Percentiles rank a stretch among this genome's conserved stretches.
Conservation (phyloP, 495 filamentous ascomycete genomes). For the Talaromyces nanjingensis region DNA sequence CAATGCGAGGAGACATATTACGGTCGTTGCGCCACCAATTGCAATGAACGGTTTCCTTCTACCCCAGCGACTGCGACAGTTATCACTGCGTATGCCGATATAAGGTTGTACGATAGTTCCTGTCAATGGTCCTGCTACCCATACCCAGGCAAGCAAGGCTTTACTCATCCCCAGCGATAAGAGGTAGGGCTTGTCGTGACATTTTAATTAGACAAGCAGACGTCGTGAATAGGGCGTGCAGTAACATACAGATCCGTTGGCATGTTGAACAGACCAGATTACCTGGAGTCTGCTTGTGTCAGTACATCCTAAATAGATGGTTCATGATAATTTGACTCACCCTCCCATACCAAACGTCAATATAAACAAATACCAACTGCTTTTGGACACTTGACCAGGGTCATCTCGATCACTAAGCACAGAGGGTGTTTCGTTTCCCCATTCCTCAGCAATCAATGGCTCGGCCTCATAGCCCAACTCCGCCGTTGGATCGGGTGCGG, state of each 20-base stretch:
- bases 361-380: slow-evolving; percentile 72
- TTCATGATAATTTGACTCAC: slow-evolving; percentile 28
- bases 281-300: slow-evolving; percentile 59
- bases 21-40: slow-evolving; percentile 53
- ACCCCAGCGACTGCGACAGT: slow-evolving; percentile 71
- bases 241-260: slow-evolving; percentile 63
- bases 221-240: not conserved
- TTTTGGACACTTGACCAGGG: slow-evolving; percentile 50
- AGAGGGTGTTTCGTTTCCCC: slow-evolving; percentile 9
- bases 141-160: slow-evolving; percentile 84
- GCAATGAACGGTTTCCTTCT: slow-evolving; percentile 87
- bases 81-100: slow-evolving; percentile 83
- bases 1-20: not conserved
- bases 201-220: not conserved
- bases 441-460: slow-evolving; percentile 14
- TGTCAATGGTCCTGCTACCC: slow-evolving; percentile 85
- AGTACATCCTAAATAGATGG: not conserved
- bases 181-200: slow-evolving; percentile 45
- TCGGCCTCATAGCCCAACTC: slow-evolving; percentile 11
- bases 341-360: slow-evolving; percentile 77
- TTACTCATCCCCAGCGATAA: slow-evolving; percentile 83
- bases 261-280: slow-evolving; percentile 88
- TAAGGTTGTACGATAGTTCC: slow-evolving; percentile 89
- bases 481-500: slow-evolving; percentile 19
- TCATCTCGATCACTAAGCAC: not conserved